Base-by-base conservation (phyloP, 805 yeast species). In the Pichia exigua region DNA sequence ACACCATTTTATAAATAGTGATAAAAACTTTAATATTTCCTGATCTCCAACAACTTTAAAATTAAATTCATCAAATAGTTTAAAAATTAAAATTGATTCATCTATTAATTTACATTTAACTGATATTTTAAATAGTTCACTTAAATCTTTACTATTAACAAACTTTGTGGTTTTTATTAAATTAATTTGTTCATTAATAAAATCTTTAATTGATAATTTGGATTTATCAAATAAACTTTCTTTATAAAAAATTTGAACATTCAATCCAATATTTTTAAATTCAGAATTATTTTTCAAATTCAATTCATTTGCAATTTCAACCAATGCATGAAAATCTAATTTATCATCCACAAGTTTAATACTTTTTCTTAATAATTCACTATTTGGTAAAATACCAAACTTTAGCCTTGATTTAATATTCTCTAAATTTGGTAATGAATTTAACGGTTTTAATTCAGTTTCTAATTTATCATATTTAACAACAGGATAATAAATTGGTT, bases 381-480 rank as follows among this genome's bases (percentile, higher is more conserved):
- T 47, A 32, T 53, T 54, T 2, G 69, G 67, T 32, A 56, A 48
- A 9, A 65, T 61, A 13, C 68, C 68, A 30, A 50, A 47, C 24
- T 53, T 52, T 21, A 64, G 44, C 46, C 63, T 57, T 4, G 57
- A 49, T 42, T 62, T 62, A n/a, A 65, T 59, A 22, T 57, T 44
- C 30, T 49, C 52, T 35, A 61, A 41, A 6, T 54, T 53, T 2
- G 64, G 62, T n/a, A 45, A 26, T 10, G 48, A 51, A 3, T 48
- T n/a, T 26, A 45, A 24, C 15, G 57, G 52, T 32, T 49, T 47
- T 2, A 49, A 21, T 24, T 50, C 55, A n/a, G 9, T 35, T 11
- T 39, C 46, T 24, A 55, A 24, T 26, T 35, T 44, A 20, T 39
- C 50, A 40, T 47, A 51, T 27, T 42, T 50, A 20, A 56, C 30